A percentile compares a stretch with the other conserved stretches of the same genome.
These are phyloP conservation scores for Lachancea thermotolerans DNA, from an alignment of 805 yeast genomes.

Conservation along the genomic window DNA sequence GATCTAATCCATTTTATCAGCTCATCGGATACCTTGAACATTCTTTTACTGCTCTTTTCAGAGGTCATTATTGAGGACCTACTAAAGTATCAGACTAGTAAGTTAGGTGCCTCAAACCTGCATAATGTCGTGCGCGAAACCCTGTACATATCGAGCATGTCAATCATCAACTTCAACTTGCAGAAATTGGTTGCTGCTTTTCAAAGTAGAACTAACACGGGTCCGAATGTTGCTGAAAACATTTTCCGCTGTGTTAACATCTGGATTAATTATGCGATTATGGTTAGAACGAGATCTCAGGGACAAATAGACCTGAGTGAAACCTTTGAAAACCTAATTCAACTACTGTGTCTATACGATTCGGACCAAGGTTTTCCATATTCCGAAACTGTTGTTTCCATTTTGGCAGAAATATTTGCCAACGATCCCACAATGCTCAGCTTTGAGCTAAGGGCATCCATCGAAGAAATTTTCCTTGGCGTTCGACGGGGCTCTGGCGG, in stretches of 20 bases:
- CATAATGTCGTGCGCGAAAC: slow-evolving; percentile 29
- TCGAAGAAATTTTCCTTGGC: slow-evolving; percentile 29
- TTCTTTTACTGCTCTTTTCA: slow-evolving; percentile 23
- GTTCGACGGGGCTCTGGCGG: slow-evolving; percentile 19
- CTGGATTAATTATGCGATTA: slow-evolving; percentile 29
- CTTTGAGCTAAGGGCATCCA: slow-evolving; percentile 24
- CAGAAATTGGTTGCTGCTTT: slow-evolving; percentile 2
- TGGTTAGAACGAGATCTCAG: slow-evolving; percentile 23
- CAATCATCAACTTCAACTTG: slow-evolving; percentile 25
- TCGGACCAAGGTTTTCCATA: slow-evolving; percentile 19
- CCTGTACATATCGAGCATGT: slow-evolving; percentile 29
- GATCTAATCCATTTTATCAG: slow-evolving; percentile 20
- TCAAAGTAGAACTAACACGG: background rate
- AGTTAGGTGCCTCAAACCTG: slow-evolving; percentile 22
- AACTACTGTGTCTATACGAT: slow-evolving; percentile 26
- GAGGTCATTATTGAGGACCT: slow-evolving; percentile 32
- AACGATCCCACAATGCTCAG: slow-evolving; percentile 27
- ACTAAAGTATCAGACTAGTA: slow-evolving; percentile 25
- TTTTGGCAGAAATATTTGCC: slow-evolving; percentile 26
- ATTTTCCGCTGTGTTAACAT: slow-evolving; percentile 25
- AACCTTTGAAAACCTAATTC: slow-evolving; percentile 24
- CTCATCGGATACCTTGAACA: slow-evolving; percentile 19
- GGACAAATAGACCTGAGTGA: slow-evolving; percentile 28
- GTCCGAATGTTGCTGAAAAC: slow-evolving; percentile 8
- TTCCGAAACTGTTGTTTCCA: slow-evolving; percentile 23